Base-by-base conservation (phyloP, 345 rosid genomes). In the Acer negundo region DNA sequence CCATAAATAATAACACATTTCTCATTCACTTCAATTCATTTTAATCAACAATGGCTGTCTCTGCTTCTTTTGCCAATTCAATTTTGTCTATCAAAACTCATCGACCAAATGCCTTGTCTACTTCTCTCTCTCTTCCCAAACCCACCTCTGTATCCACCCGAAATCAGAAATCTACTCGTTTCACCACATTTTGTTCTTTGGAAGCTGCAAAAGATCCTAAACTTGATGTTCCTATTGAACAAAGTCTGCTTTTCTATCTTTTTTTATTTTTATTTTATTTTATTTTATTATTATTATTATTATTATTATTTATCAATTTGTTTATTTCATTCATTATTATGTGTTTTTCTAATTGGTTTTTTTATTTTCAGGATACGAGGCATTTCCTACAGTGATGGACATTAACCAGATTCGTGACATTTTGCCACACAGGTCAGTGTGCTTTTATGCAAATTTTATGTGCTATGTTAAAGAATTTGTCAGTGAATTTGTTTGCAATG, bases 401-500 rank as follows among this genome's bases (percentile, higher is more conserved):
- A 90, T 94, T 61, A 94, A 96, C 79, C 89, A 90, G 92, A 94
- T 96, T 77, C 90, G 84, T 76, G 94, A 94, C 69, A 91, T 96
- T 81, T 82, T 96, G 75, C 99, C 99, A 22, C 98, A 94, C 84
- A 87, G 98, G 98, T 92, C 26, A 63, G 61, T 26, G 20, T 56
- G 26, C 31, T 44, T 35, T 75, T 0, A 46, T 46, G 12, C 49
- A 46, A 10, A 10, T 46, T 46, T 46, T 46, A 10, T 46, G 49
- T 10, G 49, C 0, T 10, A 0, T 46, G 11, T 42, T 42, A 8
- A 42, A 42, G 10, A 8, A 0, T 42, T 42, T 42, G 9, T 42
- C 11, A 42, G 46, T 42, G 46, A 42, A 42, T n/a, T 35, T 64
- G n/a, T 7, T 35, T 35, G 38, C 7, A 6, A 35, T 17, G 10